A percentile compares a stretch with the other conserved stretches of the same genome.
phyloP scores from a whole-genome alignment of 495 filamentous ascomycete species.

The Tuber aestivum region DNA sequence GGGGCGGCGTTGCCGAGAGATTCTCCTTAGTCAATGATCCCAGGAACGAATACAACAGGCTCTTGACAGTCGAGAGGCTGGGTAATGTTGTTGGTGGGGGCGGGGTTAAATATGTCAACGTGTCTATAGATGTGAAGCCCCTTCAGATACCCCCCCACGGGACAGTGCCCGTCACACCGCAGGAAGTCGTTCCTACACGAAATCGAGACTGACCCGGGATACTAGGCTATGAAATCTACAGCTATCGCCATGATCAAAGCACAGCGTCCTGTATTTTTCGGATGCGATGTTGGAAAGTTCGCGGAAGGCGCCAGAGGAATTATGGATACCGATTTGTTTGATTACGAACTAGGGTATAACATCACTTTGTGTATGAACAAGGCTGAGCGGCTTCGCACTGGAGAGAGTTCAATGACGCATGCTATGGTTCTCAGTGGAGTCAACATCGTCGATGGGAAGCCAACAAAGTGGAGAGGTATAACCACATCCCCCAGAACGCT shows the following conservation, averaged over 20 bases:
- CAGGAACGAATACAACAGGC: constrained; percentile 60
- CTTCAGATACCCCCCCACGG: background rate
- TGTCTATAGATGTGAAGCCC: constrained; percentile 55
- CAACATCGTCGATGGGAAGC: constrained; percentile 59
- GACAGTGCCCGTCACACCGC: background rate
- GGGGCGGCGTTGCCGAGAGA: constrained; percentile 54
- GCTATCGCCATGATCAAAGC: constrained; percentile 69
- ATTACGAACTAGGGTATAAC: constrained; percentile 75
- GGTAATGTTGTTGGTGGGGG: constrained; percentile 71
- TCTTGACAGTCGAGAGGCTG: constrained; percentile 68
- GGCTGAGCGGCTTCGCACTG: constrained; percentile 60
- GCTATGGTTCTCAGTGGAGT: constrained; percentile 87
- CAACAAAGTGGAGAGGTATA: constrained; percentile 59
- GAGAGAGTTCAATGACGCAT: constrained; percentile 77
- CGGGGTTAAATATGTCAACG: constrained; percentile 72
- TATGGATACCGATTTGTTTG: constrained; percentile 66
- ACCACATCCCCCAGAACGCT: background rate
- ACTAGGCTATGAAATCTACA: constrained; percentile 58
- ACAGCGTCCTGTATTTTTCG: constrained; percentile 79
- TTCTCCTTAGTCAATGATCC: constrained; percentile 82
- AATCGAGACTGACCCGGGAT: constrained; percentile 6
- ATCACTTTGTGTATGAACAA: constrained; percentile 62
- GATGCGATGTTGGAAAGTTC: constrained; percentile 79
- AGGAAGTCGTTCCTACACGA: background rate
- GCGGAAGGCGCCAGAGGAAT: constrained; percentile 59